phyloP scores from a whole-genome alignment of 345 rosid genomes.

The Brassica juncea region DNA sequence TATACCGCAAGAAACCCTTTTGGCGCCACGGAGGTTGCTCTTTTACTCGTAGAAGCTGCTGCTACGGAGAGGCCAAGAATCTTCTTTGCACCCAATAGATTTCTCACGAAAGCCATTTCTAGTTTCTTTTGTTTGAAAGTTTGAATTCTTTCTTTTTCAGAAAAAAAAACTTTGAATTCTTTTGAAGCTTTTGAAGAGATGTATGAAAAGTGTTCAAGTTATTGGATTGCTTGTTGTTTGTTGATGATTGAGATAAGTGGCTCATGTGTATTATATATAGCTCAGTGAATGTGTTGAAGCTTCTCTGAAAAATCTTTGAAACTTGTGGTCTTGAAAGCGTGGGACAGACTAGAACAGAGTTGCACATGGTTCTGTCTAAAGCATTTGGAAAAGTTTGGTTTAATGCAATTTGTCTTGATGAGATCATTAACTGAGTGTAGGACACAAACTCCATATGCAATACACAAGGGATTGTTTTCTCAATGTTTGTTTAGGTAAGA shows the following conservation, averaged over 20 bases:
- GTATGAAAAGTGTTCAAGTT: slow-evolving; percentile 13
- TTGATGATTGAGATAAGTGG: slow-evolving; percentile 12
- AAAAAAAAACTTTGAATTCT: background rate
- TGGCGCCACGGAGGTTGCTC: slow-evolving; percentile 18
- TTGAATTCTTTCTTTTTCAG: background rate
- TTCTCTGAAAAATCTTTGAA: slow-evolving; percentile 18
- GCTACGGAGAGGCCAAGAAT: background rate
- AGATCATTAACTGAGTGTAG: background rate
- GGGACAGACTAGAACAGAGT: slow-evolving; percentile 18
- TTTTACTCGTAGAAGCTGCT: slow-evolving; percentile 10
- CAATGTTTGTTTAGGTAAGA: slow-evolving; percentile 9
- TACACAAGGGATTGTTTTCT: slow-evolving; percentile 30
- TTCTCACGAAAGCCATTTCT: slow-evolving; percentile 28
- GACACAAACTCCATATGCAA: slow-evolving; percentile 22
- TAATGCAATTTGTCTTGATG: slow-evolving; percentile 14
- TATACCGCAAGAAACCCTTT: slow-evolving; percentile 53
- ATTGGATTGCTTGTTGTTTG: background rate
- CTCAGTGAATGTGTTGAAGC: slow-evolving; percentile 4
- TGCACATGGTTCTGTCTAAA: slow-evolving; percentile 35
- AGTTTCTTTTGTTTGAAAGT: background rate
- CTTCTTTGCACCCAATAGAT: slow-evolving; percentile 24
- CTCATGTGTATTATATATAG: slow-evolving; percentile 9
- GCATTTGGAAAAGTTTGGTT: background rate
- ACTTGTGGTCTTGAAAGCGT: slow-evolving; percentile 25
- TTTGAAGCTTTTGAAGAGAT: slow-evolving; percentile 9